Base-by-base conservation (phyloP, 1,139 yeast genomes). In the Hansenula anomala region DNA sequence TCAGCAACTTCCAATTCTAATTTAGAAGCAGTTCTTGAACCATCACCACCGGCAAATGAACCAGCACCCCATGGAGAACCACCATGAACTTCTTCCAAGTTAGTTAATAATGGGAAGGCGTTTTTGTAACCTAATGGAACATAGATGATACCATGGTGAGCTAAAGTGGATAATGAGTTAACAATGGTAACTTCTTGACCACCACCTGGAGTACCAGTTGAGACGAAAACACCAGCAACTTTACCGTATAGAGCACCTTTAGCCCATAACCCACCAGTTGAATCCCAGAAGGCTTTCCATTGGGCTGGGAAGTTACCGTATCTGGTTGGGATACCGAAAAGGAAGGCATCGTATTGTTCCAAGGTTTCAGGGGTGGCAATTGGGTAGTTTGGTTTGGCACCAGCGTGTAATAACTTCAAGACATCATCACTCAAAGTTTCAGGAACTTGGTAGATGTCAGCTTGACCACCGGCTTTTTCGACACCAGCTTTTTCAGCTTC, bases 11-110 rank as follows among this genome's bases (percentile, higher is more conserved):
- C 73, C 57, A 75, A 66, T 67, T 86, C 95, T 46, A 82, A 67
- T 39, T 69, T 75, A 44, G 76, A 54, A 42, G 92, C 86, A 58
- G 69, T 71, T 73, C 95, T 79, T 16, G 88, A 78, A 52, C 95
- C 95, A 54, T 83, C 92, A 42, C 73, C 71, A 51, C 80, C 90
- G 28, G 95, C 90, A 53, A 73, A 72, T 42, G 88, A 68, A 56
- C 95, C 95, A 37, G 95, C 88, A 66, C 95, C 95, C 89, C 92
- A 86, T 42, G 95, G 77, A 40, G 92, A 80, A 49, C 84, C 84
- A 59, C 95, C 95, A 60, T 83, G 94, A 42, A 78, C 75, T 67
- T 84, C 89, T 16, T 69, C 71, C 44, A 85, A 61, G 64, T 73
- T 73, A 44, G 85, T 63, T 48, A 80, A 61, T 51, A 73, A 73